Evolutionary conservation across 1,284 basidiomycete genomes (phyloP).

Genomic region (Naganishia sp.): DNA sequence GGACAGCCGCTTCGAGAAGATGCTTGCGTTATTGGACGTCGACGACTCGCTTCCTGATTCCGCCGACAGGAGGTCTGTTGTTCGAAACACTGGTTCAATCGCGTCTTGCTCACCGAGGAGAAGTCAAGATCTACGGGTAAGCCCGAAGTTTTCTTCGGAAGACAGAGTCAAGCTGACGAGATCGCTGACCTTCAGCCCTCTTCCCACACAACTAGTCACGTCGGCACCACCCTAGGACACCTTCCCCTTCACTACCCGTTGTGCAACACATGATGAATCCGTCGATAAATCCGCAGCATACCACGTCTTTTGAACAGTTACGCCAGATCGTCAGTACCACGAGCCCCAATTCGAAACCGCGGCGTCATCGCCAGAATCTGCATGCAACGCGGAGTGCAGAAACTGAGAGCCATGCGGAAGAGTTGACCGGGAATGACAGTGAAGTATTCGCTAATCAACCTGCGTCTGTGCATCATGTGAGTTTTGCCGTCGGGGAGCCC

Average conservation of each 20-base stretch:
- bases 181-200: conserved; percentile 1
- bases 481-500: too few species aligned
- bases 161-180: neutral
- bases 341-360: conserved; percentile 20
- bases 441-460: too few species aligned
- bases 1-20: conserved; percentile 12
- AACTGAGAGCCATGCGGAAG: neutral
- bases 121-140: too few species aligned
- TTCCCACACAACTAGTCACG: neutral
- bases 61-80: neutral
- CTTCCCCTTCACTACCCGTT: neutral
- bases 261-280: neutral
- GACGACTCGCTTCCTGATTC: neutral
- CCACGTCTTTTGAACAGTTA: conserved; percentile 13
- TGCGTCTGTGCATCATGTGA: too few species aligned
- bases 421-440: neutral
- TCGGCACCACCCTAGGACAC: neutral
- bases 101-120: too few species aligned
- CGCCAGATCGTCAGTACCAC: conserved; percentile 13
- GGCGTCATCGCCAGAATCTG: conserved; percentile 3
- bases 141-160: too few species aligned
- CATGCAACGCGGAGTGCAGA: neutral
- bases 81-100: too few species aligned
- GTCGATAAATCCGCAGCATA: neutral
- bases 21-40: conserved; percentile 16